A percentile compares a stretch with the other conserved stretches of the same genome.
phyloP scores from a whole-genome alignment of 2,329 filamentous ascomycete species.

The Trichoderma gracile region DNA sequence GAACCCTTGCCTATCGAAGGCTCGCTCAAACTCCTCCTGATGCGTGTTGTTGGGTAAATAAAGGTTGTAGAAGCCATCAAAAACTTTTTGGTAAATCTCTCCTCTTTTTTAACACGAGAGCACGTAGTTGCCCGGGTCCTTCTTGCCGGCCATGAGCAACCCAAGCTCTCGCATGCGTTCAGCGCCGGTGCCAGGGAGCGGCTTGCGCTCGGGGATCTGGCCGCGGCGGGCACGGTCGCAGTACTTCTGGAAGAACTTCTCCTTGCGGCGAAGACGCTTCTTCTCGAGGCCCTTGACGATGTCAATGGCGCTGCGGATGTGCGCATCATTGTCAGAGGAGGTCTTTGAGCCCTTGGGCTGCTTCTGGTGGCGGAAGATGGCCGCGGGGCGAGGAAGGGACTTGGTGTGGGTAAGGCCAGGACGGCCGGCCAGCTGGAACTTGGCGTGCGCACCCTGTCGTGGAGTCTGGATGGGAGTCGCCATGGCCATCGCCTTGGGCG shows the following conservation, averaged over 20 bases:
- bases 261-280: conserved; percentile 88
- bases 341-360: conserved; percentile 44
- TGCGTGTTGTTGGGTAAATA: conserved; percentile 9
- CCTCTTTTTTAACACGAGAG: conserved; percentile 65
- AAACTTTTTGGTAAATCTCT: conserved; percentile 30
- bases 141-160: conserved; percentile 81
- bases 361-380: conserved; percentile 62
- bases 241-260: conserved; percentile 88
- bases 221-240: conserved; percentile 79
- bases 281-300: conserved; percentile 95
- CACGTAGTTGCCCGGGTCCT: conserved; percentile 73
- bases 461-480: conserved; percentile 44
- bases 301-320: conserved; percentile 90
- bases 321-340: conserved; percentile 50
- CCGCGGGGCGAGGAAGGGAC: conserved; percentile 79
- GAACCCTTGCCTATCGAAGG: conserved; percentile 24
- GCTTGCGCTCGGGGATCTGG: conserved; percentile 61
- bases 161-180: conserved; percentile 85
- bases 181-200: conserved; percentile 80
- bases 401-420: conserved; percentile 76
- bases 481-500: conserved; percentile 49
- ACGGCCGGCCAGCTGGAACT: conserved; percentile 50
- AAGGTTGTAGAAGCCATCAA: neutral
- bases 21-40: conserved; percentile 16
- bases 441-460: conserved; percentile 41